phyloP scores from a whole-genome alignment of 2,329 filamentous ascomycete genomes.

The Esteya vermicola region DNA sequence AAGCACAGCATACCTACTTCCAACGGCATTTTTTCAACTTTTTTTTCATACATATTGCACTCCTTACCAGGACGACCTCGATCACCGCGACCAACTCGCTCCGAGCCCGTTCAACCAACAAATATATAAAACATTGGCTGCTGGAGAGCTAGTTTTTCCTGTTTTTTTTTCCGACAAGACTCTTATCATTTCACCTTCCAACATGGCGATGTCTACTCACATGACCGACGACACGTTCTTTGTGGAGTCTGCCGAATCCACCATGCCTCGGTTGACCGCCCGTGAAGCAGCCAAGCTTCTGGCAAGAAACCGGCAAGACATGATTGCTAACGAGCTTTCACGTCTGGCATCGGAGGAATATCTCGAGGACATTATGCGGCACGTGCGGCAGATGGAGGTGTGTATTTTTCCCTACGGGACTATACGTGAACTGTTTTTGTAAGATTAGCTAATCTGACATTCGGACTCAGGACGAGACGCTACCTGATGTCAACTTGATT shows the following conservation, averaged over 20 bases:
- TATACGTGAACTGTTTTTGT: no score
- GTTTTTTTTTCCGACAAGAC: no score
- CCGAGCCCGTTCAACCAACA: background rate
- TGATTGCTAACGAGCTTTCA: conserved; percentile 80
- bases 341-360: conserved; percentile 78
- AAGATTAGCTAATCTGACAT: background rate
- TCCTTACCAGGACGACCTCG: conserved; percentile 7
- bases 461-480: conserved; percentile 53
- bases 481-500: conserved; percentile 93
- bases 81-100: conserved; percentile 4
- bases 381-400: conserved; percentile 92
- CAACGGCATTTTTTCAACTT: conserved; percentile 10
- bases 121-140: conserved; percentile 15
- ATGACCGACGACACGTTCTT: conserved; percentile 33
- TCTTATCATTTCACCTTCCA: conserved; percentile 22
- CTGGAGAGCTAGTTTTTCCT: conserved; percentile 26
- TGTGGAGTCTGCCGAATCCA: conserved; percentile 39
- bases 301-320: conserved; percentile 71
- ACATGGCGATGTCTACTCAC: conserved; percentile 17
- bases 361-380: conserved; percentile 81
- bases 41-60: conserved; percentile 13
- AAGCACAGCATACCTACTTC: conserved; percentile 11
- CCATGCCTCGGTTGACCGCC: conserved; percentile 44
- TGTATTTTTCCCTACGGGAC: conserved; percentile 16
- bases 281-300: conserved; percentile 67